Evolutionary conservation across 2,329 filamentous ascomycete genomes (phyloP).

Genomic region (Monilinia fructicola): DNA sequence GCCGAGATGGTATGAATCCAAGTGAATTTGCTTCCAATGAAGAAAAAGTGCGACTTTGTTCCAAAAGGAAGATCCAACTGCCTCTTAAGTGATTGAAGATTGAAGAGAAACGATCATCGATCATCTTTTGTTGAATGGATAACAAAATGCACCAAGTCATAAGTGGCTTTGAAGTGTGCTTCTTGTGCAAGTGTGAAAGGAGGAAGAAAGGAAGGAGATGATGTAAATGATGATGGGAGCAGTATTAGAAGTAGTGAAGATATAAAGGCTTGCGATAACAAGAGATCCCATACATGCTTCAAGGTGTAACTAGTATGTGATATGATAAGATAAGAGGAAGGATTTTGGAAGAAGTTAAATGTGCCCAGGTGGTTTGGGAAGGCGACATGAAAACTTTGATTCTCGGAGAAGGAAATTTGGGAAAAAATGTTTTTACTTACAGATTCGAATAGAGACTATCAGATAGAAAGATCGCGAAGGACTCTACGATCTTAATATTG

Average conservation of each 20-base stretch:
- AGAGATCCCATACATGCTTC: background rate
- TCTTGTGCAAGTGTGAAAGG: background rate
- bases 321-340: background rate
- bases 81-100: background rate
- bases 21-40: constrained; percentile 3
- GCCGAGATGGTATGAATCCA: background rate
- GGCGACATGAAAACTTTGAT: constrained; percentile 1
- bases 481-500: constrained; percentile 11
- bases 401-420: background rate
- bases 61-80: background rate
- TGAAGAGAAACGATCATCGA: background rate
- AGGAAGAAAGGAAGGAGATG: background rate
- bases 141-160: background rate
- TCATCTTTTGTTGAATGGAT: too few relatives aligned
- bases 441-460: background rate
- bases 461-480: constrained; percentile 12
- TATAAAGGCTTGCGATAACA: background rate
- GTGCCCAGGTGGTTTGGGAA: background rate
- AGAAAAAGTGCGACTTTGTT: background rate
- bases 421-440: constrained; percentile 12
- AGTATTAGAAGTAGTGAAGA: background rate
- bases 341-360: background rate
- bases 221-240: background rate
- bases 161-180: constrained; percentile 8
- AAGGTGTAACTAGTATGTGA: too few relatives aligned